A percentile compares a stretch with the other conserved stretches of the same genome.
phyloP scores from a whole-genome alignment of 208 protist genomes.

The Crithidia brevicula region DNA sequence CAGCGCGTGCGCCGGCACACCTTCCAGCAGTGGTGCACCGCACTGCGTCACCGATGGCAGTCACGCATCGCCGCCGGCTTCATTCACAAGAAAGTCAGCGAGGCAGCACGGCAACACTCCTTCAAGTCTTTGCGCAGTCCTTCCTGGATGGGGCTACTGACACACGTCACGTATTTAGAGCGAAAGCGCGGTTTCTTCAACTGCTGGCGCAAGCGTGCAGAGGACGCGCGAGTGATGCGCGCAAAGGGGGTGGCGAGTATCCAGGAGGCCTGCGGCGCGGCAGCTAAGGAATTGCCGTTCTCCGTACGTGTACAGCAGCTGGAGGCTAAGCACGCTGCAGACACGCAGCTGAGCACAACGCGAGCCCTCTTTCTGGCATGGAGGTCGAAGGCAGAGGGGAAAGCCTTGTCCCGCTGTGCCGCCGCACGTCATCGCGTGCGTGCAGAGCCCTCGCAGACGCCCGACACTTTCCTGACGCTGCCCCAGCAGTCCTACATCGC shows the following conservation, averaged over 20 bases:
- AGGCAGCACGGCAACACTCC: background rate
- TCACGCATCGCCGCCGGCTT: constrained; percentile 26
- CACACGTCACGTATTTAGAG: constrained; percentile 42
- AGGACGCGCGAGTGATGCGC: background rate
- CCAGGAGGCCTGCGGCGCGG: constrained; percentile 18
- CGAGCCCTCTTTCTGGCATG: constrained; percentile 22
- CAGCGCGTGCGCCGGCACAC: background rate
- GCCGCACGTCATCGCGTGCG: constrained; percentile 26
- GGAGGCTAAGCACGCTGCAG: no score
- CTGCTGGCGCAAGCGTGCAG: constrained; percentile 33
- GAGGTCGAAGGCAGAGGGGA: constrained; percentile 35
- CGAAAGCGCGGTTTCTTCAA: constrained; percentile 58
- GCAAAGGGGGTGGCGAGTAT: constrained; percentile 2
- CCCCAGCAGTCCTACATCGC: background rate
- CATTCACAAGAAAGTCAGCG: constrained; percentile 26
- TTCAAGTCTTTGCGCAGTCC: constrained; percentile 14
- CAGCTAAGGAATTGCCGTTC: no score
- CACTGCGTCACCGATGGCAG: constrained; percentile 36
- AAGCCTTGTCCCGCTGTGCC: constrained; percentile 18
- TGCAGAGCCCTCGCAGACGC: constrained; percentile 1
- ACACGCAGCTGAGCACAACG: background rate
- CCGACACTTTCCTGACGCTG: constrained; percentile 4
- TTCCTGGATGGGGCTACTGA: constrained; percentile 28
- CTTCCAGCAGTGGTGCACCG: constrained; percentile 33
- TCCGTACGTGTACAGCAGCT: no score